Evolutionary conservation across 768 basidiomycete species (phyloP).

Genomic region (Fomitopsis pulvina): DNA sequence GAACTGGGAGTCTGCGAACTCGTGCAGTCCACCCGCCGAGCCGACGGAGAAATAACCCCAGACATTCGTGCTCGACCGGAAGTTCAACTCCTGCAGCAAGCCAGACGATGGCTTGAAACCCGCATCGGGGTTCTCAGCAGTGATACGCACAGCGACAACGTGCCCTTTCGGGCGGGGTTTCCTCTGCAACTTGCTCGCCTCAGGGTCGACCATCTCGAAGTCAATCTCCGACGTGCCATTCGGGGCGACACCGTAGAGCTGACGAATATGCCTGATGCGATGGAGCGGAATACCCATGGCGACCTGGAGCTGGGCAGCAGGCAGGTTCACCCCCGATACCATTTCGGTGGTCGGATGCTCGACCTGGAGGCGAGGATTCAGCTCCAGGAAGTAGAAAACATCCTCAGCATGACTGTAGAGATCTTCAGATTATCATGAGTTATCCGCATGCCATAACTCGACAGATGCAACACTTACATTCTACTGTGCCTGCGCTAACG

Average conservation of each 20-base stretch:
- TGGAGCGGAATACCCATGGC: constrained; percentile 98
- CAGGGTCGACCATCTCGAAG: constrained; percentile 91
- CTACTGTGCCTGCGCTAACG: constrained; percentile 97
- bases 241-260: constrained; percentile 90
- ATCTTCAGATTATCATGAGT: constrained; percentile 39
- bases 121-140: constrained; percentile 98
- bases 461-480: constrained; percentile 52
- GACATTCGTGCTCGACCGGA: constrained; percentile 98
- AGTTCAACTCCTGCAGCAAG: constrained; percentile 95
- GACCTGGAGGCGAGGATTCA: constrained; percentile 98
- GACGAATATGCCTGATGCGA: constrained; percentile 92
- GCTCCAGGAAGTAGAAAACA: constrained; percentile 94
- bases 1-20: constrained; percentile 98
- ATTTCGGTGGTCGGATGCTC: constrained; percentile 99
- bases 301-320: constrained; percentile 93
- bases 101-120: constrained; percentile 99
- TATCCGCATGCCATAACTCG: not conserved
- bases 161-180: constrained; percentile 97
- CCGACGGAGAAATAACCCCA: constrained; percentile 99
- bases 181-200: constrained; percentile 81
- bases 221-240: constrained; percentile 89
- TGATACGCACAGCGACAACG: constrained; percentile 98
- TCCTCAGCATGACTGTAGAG: constrained; percentile 93
- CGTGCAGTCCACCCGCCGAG: constrained; percentile 93
- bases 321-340: constrained; percentile 98